phyloP scores from a whole-genome alignment of 768 basidiomycete species.

The Tricholoma saponaceum region DNA sequence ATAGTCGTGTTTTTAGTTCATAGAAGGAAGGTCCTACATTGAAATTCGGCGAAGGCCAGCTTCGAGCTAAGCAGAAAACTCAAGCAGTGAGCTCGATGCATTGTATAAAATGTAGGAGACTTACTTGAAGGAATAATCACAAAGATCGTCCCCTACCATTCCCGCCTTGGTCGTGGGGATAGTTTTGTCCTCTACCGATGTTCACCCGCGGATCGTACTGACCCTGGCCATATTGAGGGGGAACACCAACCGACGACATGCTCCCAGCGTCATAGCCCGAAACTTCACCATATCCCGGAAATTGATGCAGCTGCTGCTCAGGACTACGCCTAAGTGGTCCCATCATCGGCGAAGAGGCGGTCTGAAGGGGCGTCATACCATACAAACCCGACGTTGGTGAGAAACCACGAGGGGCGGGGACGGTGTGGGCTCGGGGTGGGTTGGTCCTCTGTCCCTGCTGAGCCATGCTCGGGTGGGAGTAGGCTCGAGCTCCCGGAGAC shows the following conservation, averaged over 20 bases:
- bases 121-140: not conserved
- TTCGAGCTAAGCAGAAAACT: not conserved
- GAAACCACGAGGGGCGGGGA: not conserved
- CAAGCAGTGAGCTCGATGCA: not conserved
- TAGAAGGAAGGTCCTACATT: not conserved
- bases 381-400: not conserved
- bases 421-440: not conserved
- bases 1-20: not conserved
- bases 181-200: not conserved
- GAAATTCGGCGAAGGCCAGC: not conserved
- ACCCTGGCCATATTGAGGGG: not conserved
- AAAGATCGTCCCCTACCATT: not conserved
- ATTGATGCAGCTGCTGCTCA: not conserved
- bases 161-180: not conserved
- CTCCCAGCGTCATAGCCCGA: not conserved
- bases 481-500: not conserved
- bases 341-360: not conserved
- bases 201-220: not conserved
- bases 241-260: not conserved
- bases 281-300: not conserved
- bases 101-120: not conserved
- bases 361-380: not conserved
- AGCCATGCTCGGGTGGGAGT: not conserved
- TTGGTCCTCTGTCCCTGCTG: slow-evolving; percentile 6
- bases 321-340: not conserved